Conservation (phyloP, 2,329 filamentous ascomycete genomes). For the Graphilbum sp. region DNA sequence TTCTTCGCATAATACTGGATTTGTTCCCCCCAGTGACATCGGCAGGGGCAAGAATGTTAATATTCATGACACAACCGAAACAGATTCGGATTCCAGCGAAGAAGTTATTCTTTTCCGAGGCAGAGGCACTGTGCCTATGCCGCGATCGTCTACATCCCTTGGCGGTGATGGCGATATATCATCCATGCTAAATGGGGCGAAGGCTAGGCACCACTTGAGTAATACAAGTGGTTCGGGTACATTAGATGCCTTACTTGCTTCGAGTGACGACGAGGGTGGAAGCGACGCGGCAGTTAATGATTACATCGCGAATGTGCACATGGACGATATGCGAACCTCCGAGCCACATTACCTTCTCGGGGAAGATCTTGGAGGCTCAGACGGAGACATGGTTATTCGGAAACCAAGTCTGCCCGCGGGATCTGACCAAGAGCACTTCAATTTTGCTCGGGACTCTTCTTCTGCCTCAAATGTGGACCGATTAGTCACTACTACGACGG, state of each 20-base stretch:
- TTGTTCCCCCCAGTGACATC: too few species aligned
- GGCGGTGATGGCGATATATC: too few species aligned
- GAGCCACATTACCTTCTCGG: conserved; percentile 12
- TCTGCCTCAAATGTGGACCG: too few species aligned
- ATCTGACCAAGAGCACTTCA: too few species aligned
- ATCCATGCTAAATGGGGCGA: too few species aligned
- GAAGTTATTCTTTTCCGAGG: conserved; percentile 53
- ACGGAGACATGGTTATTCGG: conserved; percentile 19
- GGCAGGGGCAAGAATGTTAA: too few species aligned
- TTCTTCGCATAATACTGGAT: too few species aligned
- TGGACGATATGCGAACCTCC: conserved; percentile 21
- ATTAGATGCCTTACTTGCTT: background rate
- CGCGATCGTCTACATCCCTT: too few species aligned
- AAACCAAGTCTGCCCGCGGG: background rate
- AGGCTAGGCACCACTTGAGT: too few species aligned
- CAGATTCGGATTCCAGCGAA: conserved; percentile 44
- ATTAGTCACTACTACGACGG: too few species aligned
- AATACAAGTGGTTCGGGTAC: background rate
- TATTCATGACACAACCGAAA: background rate
- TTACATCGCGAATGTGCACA: conserved; percentile 52
- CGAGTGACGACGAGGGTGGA: conserved; percentile 12
- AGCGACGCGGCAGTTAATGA: conserved; percentile 46
- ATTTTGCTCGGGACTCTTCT: too few species aligned
- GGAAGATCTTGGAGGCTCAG: conserved; percentile 27
- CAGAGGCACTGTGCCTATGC: background rate